Evolutionary conservation across 495 filamentous ascomycete genomes (phyloP).

Genomic region (Lentithecium fluviatile): DNA sequence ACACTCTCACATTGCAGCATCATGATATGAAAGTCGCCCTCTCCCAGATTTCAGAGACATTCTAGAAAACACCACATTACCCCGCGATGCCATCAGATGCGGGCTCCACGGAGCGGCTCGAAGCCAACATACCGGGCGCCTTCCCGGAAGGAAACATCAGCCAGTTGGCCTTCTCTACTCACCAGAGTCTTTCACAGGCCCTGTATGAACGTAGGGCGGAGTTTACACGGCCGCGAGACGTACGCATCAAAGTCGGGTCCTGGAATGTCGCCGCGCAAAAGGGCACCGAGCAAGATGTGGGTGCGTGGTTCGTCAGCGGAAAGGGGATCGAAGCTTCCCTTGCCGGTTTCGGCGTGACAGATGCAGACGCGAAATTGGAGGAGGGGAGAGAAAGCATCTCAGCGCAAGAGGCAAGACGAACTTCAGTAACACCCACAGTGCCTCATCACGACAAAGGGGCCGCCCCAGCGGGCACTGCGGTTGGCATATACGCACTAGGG

Average conservation of each 20-base stretch:
- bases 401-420: constrained; percentile 47
- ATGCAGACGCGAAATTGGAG: constrained; percentile 8
- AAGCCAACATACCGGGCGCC: constrained; percentile 43
- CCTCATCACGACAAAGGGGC: constrained; percentile 42
- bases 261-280: constrained; percentile 91
- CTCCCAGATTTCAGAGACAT: no score
- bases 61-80: not conserved
- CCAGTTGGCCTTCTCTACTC: constrained; percentile 22
- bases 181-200: constrained; percentile 55
- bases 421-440: constrained; percentile 41
- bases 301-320: constrained; percentile 78
- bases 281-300: constrained; percentile 81
- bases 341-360: constrained; percentile 49
- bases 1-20: not conserved
- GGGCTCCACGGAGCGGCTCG: constrained; percentile 28
- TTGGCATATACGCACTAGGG: constrained; percentile 86
- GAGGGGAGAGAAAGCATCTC: constrained; percentile 44
- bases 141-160: constrained; percentile 33
- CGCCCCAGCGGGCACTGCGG: constrained; percentile 55
- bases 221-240: constrained; percentile 66
- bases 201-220: constrained; percentile 72
- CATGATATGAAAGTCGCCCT: constrained; percentile 3
- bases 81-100: constrained; percentile 23
- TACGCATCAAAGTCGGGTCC: constrained; percentile 81
- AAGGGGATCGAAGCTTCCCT: constrained; percentile 65